Evolutionary conservation across 2,329 filamentous ascomycete species (phyloP).

Genomic region (Colletotrichum aenigma): DNA sequence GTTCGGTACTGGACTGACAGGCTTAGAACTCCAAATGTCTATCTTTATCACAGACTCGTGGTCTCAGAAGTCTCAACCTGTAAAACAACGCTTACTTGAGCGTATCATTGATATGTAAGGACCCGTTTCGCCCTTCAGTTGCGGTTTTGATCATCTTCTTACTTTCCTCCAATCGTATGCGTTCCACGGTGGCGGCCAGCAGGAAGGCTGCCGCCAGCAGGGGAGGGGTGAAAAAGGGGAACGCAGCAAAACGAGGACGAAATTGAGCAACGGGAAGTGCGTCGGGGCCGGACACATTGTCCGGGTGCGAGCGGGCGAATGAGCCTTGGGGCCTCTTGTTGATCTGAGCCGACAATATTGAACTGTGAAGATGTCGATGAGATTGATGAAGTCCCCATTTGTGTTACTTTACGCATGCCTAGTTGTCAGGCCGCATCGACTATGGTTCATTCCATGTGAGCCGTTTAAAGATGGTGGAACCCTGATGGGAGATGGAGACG

Average conservation of each 20-base stretch:
- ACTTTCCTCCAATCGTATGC: not conserved
- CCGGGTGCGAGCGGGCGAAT: not conserved
- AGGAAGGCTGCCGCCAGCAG: not conserved
- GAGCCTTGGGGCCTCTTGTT: not conserved
- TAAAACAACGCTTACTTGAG: not conserved
- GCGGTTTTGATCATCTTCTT: not conserved
- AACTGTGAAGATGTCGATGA: not conserved
- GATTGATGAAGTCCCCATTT: not conserved
- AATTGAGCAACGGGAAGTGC: not conserved
- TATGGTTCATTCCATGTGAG: not conserved
- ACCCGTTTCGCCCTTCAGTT: not conserved
- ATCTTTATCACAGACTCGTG: not conserved
- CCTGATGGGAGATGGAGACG: not conserved
- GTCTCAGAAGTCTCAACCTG: not conserved
- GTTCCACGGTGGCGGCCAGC: not conserved
- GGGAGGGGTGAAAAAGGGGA: not conserved
- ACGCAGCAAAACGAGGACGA: not conserved
- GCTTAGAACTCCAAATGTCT: not conserved
- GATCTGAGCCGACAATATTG: not conserved
- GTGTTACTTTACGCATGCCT: not conserved
- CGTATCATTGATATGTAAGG: not conserved
- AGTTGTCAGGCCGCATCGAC: not conserved
- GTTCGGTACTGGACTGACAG: not conserved
- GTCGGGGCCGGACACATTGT: not conserved
- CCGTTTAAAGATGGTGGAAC: not conserved